Evolutionary conservation across 768 basidiomycete genomes (phyloP), one percentile per base, ranked within the genome.

Genomic region (Symmetrospora coprosmae): DNA sequence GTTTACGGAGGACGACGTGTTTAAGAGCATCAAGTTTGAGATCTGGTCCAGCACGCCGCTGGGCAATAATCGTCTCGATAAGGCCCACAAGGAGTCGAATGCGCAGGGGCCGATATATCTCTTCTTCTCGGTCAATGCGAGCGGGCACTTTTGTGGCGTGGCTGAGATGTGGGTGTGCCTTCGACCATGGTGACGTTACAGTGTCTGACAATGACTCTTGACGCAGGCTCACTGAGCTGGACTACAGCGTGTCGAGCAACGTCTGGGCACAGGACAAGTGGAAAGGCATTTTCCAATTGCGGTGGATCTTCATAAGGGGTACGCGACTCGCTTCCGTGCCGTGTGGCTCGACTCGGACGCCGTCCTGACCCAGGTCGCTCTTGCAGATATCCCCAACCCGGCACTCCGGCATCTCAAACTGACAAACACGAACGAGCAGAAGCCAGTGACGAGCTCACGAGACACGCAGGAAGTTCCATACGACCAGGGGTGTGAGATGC

Each of bases 231-330:
- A 92, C 89, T 7, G 85, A 87, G 11, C 89, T 97, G 35, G 92
- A 97, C 71, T 91, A 97, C 72, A 85, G 86, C 4, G 80, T 85
- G 61, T 89, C 87, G 71, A 90, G 87, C 64, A 96, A 85, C 1
- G 94, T 99, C 19, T 99, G 94, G 94, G 91, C 91, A 0, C 91
- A 91, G 33, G 91, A 97, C 59, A 99, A 99, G 72, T 99, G 94
- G 94, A 97, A 99, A 73, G 94, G 94, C 23, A 88, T 97, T 51
- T 94, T 99, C 78, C 92, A 91, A 75, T 88, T 99, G 25, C 80
- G 84, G 59, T 97, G 94, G 94, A 83, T 97, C 64, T 97, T 89
- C 71, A 90, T 99, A 59, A 83, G 89, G 60, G 92, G 96, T 70
- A 89, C 74, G 11, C 71, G 72, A 2, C 69, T 71, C 7, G 62